Evolutionary conservation across 179 eudicot species (phyloP).

Genomic region (Vitellaria paradoxa): DNA sequence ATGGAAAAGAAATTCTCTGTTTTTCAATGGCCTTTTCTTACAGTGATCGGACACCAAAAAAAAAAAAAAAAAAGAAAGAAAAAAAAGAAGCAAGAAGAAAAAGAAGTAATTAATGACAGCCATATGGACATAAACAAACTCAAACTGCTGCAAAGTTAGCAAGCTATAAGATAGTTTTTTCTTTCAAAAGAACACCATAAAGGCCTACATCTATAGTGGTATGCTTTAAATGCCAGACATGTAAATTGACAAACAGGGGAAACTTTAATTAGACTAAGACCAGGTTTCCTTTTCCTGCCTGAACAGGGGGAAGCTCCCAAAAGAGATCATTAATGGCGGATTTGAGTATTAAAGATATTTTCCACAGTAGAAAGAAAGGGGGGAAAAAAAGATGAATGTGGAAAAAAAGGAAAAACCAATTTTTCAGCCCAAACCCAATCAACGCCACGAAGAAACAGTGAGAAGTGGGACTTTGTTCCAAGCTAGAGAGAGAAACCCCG

Average conservation of each 20-base stretch:
- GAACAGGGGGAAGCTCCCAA: background rate
- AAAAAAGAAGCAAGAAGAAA: background rate
- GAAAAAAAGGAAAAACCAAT: background rate
- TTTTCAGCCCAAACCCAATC: background rate
- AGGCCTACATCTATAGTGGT: slow-evolving; percentile 1
- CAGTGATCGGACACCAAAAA: background rate
- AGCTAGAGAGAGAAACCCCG: slow-evolving; percentile 77
- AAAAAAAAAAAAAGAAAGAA: background rate
- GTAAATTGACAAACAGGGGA: background rate
- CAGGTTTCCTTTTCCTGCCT: background rate
- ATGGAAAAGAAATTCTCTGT: background rate
- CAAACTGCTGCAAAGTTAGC: background rate
- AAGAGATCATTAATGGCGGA: slow-evolving; percentile 11
- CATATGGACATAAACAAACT: background rate
- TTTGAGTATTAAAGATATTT: background rate
- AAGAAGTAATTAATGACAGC: background rate
- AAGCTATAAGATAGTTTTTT: background rate
- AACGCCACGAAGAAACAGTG: slow-evolving; percentile 89
- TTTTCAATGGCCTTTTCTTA: background rate
- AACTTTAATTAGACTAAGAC: background rate
- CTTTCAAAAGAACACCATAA: background rate
- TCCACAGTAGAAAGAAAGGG: background rate
- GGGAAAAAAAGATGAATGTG: slow-evolving; percentile 7
- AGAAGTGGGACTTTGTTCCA: slow-evolving; percentile 79
- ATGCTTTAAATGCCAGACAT: background rate